phyloP scores from a whole-genome alignment of 1,284 basidiomycete genomes.

The Austropuccinia psidii region DNA sequence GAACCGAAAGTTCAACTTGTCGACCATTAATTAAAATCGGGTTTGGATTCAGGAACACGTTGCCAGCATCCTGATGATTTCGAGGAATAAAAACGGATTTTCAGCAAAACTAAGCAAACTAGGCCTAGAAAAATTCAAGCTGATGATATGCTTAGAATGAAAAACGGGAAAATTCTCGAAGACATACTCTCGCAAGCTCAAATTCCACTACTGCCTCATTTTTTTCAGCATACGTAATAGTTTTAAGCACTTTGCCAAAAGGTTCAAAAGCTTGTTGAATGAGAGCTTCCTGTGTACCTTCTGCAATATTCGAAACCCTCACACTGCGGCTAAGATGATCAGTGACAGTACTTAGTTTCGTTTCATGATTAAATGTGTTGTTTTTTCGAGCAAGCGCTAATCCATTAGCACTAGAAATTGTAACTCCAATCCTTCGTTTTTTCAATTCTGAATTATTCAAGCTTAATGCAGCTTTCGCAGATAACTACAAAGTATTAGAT shows the following conservation, averaged over 20 bases:
- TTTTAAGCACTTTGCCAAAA: slow-evolving; percentile 54
- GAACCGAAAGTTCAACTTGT: slow-evolving; percentile 22
- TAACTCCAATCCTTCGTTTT: slow-evolving; percentile 73
- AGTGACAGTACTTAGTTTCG: slow-evolving; percentile 44
- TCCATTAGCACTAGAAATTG: slow-evolving; percentile 67
- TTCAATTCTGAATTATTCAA: slow-evolving; percentile 79
- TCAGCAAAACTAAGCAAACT: neutral
- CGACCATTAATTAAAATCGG: slow-evolving; percentile 9
- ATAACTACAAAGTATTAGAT: slow-evolving; percentile 52
- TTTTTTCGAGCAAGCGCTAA: slow-evolving; percentile 44
- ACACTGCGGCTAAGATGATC: slow-evolving; percentile 59
- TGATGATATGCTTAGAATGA: neutral
- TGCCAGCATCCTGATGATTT: slow-evolving; percentile 11
- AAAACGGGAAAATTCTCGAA: neutral
- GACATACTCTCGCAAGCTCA: slow-evolving; percentile 23
- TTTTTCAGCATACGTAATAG: slow-evolving; percentile 34
- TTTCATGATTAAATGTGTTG: slow-evolving; percentile 13
- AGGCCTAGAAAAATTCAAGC: neutral
- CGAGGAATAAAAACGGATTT: neutral
- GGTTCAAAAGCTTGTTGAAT: slow-evolving; percentile 81
- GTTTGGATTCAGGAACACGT: slow-evolving; percentile 27
- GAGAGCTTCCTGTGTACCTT: slow-evolving; percentile 69
- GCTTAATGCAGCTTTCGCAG: slow-evolving; percentile 62
- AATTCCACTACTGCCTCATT: slow-evolving; percentile 33
- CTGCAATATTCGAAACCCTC: slow-evolving; percentile 65